A percentile compares a stretch with the other conserved stretches of the same genome.
phyloP scores from a whole-genome alignment of 768 basidiomycete species.

The Auricularia heimuer region DNA sequence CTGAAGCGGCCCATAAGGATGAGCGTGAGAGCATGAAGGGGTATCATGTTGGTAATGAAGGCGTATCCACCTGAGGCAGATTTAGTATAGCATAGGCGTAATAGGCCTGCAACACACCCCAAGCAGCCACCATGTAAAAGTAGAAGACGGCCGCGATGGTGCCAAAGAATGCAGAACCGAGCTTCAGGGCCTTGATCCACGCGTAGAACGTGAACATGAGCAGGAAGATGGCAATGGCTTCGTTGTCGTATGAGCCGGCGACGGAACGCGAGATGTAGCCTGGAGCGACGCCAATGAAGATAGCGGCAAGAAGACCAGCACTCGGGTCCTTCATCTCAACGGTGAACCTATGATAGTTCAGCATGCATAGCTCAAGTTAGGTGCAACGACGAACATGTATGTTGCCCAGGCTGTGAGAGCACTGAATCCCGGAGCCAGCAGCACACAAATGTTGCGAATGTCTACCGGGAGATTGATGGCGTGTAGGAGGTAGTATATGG shows the following conservation, averaged over 20 bases:
- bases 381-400: conserved; percentile 58
- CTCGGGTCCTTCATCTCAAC: conserved; percentile 93
- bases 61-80: conserved; percentile 73
- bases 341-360: conserved; percentile 59
- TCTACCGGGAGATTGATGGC: conserved; percentile 90
- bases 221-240: conserved; percentile 98
- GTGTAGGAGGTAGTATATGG: conserved; percentile 89
- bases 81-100: conserved; percentile 1
- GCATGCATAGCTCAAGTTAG: not conserved
- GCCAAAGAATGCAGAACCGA: conserved; percentile 86
- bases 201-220: conserved; percentile 98
- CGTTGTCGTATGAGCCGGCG: conserved; percentile 98
- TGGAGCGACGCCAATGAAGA: conserved; percentile 96
- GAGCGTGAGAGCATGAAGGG: conserved; percentile 88
- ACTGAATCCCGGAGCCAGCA: conserved; percentile 94
- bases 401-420: conserved; percentile 95
- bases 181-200: conserved; percentile 95
- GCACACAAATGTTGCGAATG: conserved; percentile 92
- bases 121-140: conserved; percentile 99
- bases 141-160: conserved; percentile 91
- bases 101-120: conserved; percentile 51
- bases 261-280: conserved; percentile 99
- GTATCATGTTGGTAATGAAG: conserved; percentile 99
- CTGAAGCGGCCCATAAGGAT: conserved; percentile 95
- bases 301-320: conserved; percentile 93